Evolutionary conservation across 177 flowering plant genomes (phyloP), one percentile per base, ranked within the genome.

Genomic region (Tripterygium wilfordii): DNA sequence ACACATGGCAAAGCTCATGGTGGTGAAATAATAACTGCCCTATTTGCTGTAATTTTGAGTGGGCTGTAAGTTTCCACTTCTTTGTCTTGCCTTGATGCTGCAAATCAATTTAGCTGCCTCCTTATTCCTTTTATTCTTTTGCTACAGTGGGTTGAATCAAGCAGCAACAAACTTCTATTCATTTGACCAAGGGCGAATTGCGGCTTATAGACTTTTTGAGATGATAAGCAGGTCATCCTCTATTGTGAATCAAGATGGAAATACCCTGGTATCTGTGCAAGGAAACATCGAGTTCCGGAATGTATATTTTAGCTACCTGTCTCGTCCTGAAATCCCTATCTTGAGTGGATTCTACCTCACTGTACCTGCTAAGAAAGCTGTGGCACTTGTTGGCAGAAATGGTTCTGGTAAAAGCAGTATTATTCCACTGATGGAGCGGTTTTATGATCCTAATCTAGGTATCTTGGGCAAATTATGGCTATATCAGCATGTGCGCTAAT

Each of bases 381-480:
- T 92, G 48, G 98, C 96, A 46, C 91, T 92, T 67, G 98, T 92
- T 69, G 98, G 98, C 26, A 76, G 96, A 63, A 92, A 82, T 66
- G 98, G 98, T 17, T 92, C 98, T 45, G 98, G 98, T 42, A 92
- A 92, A 60, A 88, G 96, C 75, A 88, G 95, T 53, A 88, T 92
- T 51, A 88, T 92, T 44, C 96, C 98, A 10, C 83, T 92, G 26
- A 88, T 89, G 96, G 98, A 89, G 65, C 74, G 98, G 36, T 92
- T 92, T 71, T 89, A 92, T 74, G 98, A 88, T 66, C 98, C 98
- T 58, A 91, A 92, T 17, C 75, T 91, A 83, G 98, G 98, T 92
- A 77, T 24, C 35, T 10, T 36, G 26, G 5, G 12, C 6, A 10
- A 33, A 15, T 8, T 33, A 12, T 44, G 42, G 46, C n/a, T 7